Base-by-base conservation (phyloP, 2,329 filamentous ascomycete genomes). In the Dactylonectria macrodidyma region DNA sequence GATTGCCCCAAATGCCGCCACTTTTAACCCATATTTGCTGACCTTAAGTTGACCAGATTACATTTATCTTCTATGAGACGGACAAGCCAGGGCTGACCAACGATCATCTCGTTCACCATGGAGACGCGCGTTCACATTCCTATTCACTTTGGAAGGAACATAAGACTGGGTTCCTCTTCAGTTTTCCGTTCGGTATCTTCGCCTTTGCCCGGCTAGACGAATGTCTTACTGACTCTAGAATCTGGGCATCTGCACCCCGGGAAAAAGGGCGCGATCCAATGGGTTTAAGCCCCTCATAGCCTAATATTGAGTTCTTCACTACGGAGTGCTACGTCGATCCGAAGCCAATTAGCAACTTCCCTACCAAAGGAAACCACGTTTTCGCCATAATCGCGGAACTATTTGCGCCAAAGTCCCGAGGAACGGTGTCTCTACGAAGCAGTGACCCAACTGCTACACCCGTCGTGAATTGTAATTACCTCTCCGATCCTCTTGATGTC, bases 131-230 rank as follows among this genome's bases (percentile, higher is more conserved):
- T 19, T 79, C 81, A 12, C 84, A 84, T 58, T 84, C 86, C 0
- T 87, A 88, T 71, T 76, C 82, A 12, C 81, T 87, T 52, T 91
- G 88, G 85, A 85, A 88, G 76, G 84, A 89, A 33, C 84, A 87
- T 52, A 89, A 89, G 72, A 81, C 82, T 2, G 90, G 90, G 1
- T 82, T 89, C 24, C 80, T 91, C 1, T 88, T 89, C 1, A 86
- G 84, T 0, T 90, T 91, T 73, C 89, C 89, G 5, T 92, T 91
- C 59, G 90, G 90, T 34, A 83, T 84, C 11, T 90, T 91, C 58
- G 89, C 85, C 9, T 92, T 85, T 71, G 86, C 89, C 5, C 85
- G 89, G 22, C 81, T 92, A 0, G 88, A 90, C 66, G 84, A 89
- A 5, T 86, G 89, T 9, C 83, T 92, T 0, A 78, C 84, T 51